Percentiles rank a stretch among this genome's conserved stretches.
Conservation (phyloP, 805 yeast species). For the Schwanniomyces vanrijiae region DNA sequence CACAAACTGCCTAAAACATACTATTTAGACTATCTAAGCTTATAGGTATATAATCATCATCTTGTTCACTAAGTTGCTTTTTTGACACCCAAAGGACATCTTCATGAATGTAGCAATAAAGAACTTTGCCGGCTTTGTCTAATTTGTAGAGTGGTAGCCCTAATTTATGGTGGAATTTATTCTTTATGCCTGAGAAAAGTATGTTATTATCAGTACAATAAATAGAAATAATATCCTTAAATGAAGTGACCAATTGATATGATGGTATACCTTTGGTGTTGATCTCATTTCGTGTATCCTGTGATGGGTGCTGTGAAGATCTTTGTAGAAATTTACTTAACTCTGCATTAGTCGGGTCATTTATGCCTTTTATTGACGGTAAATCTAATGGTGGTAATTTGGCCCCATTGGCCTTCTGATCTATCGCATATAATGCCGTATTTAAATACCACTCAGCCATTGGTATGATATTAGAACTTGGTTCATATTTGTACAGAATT, state of each 20-base stretch:
- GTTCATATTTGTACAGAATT: not conserved
- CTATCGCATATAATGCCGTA: slow-evolving; percentile 10
- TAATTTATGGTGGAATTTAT: slow-evolving; percentile 26
- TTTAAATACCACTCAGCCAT: slow-evolving; percentile 22
- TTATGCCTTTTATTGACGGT: slow-evolving; percentile 12
- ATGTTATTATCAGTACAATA: slow-evolving; percentile 55
- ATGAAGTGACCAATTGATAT: slow-evolving; percentile 45
- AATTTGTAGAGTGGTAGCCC: slow-evolving; percentile 50
- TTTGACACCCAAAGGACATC: slow-evolving; percentile 61
- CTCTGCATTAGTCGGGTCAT: slow-evolving; percentile 3
- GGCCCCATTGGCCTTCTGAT: slow-evolving; percentile 1
- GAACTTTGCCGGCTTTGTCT: slow-evolving; percentile 29
- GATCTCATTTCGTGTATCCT: not conserved
- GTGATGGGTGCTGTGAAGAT: not conserved
- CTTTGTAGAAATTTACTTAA: not conserved
- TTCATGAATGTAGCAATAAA: slow-evolving; percentile 54
- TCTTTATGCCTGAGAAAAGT: slow-evolving; percentile 33
- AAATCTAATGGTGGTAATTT: slow-evolving; percentile 2
- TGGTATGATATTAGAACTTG: not conserved
- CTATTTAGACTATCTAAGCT: slow-evolving; percentile 27
- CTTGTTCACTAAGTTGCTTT: slow-evolving; percentile 2
- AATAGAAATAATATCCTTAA: slow-evolving; percentile 65
- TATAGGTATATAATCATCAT: slow-evolving; percentile 43
- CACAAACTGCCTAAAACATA: slow-evolving; percentile 1
- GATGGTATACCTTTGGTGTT: slow-evolving; percentile 41